Evolutionary conservation across 108 stramenopile genomes (phyloP).

Genomic region (Cyclostephanos tholiformis): DNA sequence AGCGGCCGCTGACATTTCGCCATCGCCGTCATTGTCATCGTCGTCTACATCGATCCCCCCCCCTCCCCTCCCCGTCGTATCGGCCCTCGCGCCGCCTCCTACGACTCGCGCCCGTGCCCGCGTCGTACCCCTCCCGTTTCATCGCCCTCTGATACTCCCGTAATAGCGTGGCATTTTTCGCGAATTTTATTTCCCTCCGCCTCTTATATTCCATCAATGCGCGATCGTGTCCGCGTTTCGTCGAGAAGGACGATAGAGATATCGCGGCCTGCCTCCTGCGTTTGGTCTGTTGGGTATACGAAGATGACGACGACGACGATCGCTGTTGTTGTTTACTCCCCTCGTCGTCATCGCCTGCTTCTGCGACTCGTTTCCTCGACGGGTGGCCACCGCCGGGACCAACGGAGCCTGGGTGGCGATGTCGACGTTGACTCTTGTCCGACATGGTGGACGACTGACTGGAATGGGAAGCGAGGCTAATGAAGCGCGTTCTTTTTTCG

Average conservation of each 20-base stretch:
- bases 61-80: not conserved
- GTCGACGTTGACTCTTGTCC: not conserved
- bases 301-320: not conserved
- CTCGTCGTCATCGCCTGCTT: not conserved
- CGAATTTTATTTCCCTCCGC: constrained; percentile 61
- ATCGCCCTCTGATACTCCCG: constrained; percentile 66
- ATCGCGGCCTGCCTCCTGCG: constrained; percentile 36
- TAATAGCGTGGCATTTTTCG: constrained; percentile 61
- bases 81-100: constrained; percentile 52
- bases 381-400: not conserved
- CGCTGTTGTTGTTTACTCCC: not conserved
- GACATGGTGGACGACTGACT: too few species aligned
- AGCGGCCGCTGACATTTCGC: not conserved
- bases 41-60: too few species aligned
- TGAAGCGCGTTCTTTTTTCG: too few species aligned
- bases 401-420: not conserved
- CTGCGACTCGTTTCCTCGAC: not conserved
- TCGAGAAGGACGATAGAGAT: constrained; percentile 47
- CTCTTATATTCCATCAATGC: constrained; percentile 68
- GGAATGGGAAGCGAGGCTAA: too few species aligned
- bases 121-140: constrained; percentile 74
- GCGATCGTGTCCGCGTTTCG: constrained; percentile 63
- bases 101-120: constrained; percentile 71
- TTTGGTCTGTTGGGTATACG: constrained; percentile 5
- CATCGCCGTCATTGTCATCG: constrained; percentile 5